These are phyloP conservation scores for Gentiana straminea DNA, from an alignment of 257 asterid genomes.

Conservation along the genomic window DNA sequence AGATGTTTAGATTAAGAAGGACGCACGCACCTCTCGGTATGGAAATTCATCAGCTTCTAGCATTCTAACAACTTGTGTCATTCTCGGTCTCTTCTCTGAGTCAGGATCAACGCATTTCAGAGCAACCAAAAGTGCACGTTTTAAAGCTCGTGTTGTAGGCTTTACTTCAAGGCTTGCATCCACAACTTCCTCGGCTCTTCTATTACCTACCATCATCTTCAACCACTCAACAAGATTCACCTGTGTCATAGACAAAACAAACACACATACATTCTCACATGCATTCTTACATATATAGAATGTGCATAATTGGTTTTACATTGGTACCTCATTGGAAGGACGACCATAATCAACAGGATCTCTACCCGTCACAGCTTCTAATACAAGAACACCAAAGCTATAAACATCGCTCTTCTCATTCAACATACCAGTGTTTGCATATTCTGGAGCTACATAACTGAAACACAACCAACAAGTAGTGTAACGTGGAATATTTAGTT, in stretches of 20 bases:
- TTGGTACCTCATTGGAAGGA: constrained; percentile 66
- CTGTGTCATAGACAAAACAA: constrained; percentile 28
- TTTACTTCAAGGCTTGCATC: constrained; percentile 63
- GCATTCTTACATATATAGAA: no score
- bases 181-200: constrained; percentile 92
- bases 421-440: constrained; percentile 85
- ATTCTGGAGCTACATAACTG: constrained; percentile 96
- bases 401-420: constrained; percentile 90
- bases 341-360: constrained; percentile 96
- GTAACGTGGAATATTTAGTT: no score
- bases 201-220: constrained; percentile 86
- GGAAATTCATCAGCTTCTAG: constrained; percentile 84
- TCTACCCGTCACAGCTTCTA: constrained; percentile 88
- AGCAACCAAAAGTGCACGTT: constrained; percentile 81
- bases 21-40: constrained; percentile 50
- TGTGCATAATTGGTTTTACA: no score
- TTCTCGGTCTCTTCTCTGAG: constrained; percentile 82
- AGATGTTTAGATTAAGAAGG: no score
- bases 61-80: constrained; percentile 89
- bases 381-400: constrained; percentile 87
- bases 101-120: constrained; percentile 93
- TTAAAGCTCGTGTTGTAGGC: constrained; percentile 71
- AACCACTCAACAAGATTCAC: constrained; percentile 99
- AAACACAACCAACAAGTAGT: no score
- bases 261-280: no score